Evolutionary conservation across 2,329 filamentous ascomycete genomes (phyloP).

Genomic region (Phoma sp.): DNA sequence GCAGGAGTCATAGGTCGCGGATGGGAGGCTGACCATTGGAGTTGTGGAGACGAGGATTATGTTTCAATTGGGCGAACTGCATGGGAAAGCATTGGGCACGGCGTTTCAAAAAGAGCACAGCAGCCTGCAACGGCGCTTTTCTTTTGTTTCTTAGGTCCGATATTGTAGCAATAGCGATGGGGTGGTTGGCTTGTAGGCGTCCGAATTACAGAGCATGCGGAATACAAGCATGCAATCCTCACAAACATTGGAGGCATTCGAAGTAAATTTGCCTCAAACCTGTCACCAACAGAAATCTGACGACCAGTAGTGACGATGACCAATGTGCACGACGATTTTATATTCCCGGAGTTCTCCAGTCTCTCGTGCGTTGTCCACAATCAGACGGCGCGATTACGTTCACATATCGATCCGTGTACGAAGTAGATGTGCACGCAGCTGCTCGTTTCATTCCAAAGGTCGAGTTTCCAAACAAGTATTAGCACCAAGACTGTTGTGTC

Average conservation of each 20-base stretch:
- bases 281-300: background rate
- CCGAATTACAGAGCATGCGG: background rate
- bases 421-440: background rate
- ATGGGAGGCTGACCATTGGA: constrained; percentile 7
- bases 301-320: background rate
- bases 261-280: background rate
- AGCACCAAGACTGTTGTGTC: background rate
- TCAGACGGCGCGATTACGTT: background rate
- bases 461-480: background rate
- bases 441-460: background rate
- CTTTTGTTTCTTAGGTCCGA: constrained; percentile 4
- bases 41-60: constrained; percentile 14
- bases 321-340: too few relatives aligned
- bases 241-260: background rate
- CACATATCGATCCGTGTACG: background rate
- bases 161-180: constrained; percentile 7
- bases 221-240: background rate
- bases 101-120: constrained; percentile 32
- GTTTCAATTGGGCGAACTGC: constrained; percentile 28
- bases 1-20: constrained; percentile 37
- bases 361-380: background rate
- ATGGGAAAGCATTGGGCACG: constrained; percentile 34
- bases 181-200: background rate
- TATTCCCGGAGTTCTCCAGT: too few relatives aligned
- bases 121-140: constrained; percentile 19